Evolutionary conservation across 2,329 filamentous ascomycete genomes (phyloP).

Genomic region (Triangularia setosa): DNA sequence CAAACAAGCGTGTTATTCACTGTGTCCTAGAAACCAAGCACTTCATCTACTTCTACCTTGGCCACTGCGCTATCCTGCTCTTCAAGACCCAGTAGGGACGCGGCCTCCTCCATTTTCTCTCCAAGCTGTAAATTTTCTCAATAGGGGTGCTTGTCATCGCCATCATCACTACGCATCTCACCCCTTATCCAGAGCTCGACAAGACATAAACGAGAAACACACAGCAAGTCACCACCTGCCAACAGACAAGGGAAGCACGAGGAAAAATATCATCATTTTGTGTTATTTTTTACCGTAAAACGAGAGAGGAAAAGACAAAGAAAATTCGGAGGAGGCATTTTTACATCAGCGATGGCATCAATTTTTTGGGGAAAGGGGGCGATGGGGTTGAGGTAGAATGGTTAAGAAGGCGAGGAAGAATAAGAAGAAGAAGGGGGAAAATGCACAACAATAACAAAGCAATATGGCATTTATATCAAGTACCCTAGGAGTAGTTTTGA

Average conservation of each 20-base stretch:
- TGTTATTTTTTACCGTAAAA: not conserved
- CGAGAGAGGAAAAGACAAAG: not conserved
- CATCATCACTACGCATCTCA: not conserved
- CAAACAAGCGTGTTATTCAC: not conserved
- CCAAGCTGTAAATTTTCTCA: slow-evolving; percentile 18
- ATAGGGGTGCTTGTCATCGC: not conserved
- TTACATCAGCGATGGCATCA: not conserved
- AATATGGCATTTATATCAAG: not conserved
- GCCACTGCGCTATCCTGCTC: slow-evolving; percentile 94
- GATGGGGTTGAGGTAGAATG: not conserved
- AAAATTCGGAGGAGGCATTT: not conserved
- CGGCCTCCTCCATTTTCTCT: slow-evolving; percentile 28
- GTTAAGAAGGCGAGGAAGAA: not conserved
- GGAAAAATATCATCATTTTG: not conserved
- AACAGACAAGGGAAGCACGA: not conserved
- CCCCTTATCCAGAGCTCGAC: not conserved
- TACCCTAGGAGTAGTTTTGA: not conserved
- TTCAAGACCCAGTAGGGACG: slow-evolving; percentile 89
- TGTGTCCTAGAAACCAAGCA: slow-evolving; percentile 81
- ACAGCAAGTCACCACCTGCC: not conserved
- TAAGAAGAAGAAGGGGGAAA: not conserved
- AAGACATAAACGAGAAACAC: not conserved
- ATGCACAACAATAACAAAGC: not conserved
- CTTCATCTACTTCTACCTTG: slow-evolving; percentile 99
- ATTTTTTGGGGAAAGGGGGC: not conserved